phyloP scores from a whole-genome alignment of 1,284 basidiomycete genomes.

The Cryptococcus hybrid region DNA sequence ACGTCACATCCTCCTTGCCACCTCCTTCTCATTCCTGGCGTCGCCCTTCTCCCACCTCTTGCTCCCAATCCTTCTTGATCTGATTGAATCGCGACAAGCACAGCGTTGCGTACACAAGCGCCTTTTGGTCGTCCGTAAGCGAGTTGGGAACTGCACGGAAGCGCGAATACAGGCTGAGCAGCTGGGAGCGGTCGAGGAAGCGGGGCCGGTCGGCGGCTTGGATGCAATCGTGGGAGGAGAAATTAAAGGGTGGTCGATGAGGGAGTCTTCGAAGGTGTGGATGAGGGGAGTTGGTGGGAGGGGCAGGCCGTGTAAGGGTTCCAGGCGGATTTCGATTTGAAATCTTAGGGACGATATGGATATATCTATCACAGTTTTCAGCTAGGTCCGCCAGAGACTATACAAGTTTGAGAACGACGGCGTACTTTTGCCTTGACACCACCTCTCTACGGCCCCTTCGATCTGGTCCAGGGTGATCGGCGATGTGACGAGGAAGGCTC shows the following conservation, averaged over 20 bases:
- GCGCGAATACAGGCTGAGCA: conserved; percentile 11
- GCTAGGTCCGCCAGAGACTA: conserved; percentile 4
- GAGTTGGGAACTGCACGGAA: conserved; percentile 21
- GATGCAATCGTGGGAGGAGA: conserved; percentile 1
- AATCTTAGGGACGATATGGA: conserved; percentile 9
- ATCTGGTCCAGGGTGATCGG: not conserved
- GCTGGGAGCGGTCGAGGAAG: not conserved
- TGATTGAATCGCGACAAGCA: conserved; percentile 18
- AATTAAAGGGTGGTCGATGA: conserved; percentile 13
- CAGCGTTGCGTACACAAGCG: conserved; percentile 20
- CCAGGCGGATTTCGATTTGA: conserved; percentile 13
- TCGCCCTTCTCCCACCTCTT: not conserved
- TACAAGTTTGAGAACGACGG: not conserved
- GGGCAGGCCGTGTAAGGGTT: conserved; percentile 3
- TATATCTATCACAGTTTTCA: conserved; percentile 6
- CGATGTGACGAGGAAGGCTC: not conserved
- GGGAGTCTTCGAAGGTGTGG: conserved; percentile 15
- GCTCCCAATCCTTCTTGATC: conserved; percentile 2
- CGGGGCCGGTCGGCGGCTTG: conserved; percentile 3
- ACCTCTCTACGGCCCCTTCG: not conserved
- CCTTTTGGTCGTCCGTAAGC: conserved; percentile 24
- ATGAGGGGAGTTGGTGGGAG: conserved; percentile 8
- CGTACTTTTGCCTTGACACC: not conserved
- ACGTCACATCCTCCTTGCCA: conserved; percentile 26
- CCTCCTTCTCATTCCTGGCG: not conserved